Conservation (phyloP, 2,329 filamentous ascomycete species). For the Aschersonia sp. region DNA sequence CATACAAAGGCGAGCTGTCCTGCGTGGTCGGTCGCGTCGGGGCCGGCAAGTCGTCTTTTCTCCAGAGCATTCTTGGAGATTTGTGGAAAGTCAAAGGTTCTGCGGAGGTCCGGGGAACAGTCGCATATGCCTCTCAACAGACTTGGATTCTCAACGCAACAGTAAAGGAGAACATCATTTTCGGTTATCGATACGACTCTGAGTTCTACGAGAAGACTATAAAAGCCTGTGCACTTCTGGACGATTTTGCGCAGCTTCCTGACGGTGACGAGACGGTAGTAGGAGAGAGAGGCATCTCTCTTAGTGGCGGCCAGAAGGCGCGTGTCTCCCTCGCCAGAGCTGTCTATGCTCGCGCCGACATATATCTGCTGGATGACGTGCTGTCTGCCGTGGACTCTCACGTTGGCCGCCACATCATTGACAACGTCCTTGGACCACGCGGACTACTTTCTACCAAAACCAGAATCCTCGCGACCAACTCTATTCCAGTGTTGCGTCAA, state of each 20-base stretch:
- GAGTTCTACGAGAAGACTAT: slow-evolving; percentile 89
- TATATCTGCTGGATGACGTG: slow-evolving; percentile 88
- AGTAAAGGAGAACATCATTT: slow-evolving; percentile 92
- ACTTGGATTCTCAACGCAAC: slow-evolving; percentile 97
- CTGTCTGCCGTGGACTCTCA: slow-evolving; percentile 97
- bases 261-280: slow-evolving; percentile 96
- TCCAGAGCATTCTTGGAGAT: slow-evolving; percentile 80
- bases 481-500: slow-evolving; percentile 79
- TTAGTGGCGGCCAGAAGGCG: slow-evolving; percentile 93
- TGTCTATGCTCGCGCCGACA: slow-evolving; percentile 91
- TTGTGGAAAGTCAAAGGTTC: slow-evolving; percentile 78
- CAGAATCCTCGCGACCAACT: slow-evolving; percentile 85
- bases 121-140: slow-evolving; percentile 86
- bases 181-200: slow-evolving; percentile 87
- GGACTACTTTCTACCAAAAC: slow-evolving; percentile 78
- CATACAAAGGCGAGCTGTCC: slow-evolving; percentile 82
- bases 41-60: slow-evolving; percentile 81
- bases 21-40: slow-evolving; percentile 94
- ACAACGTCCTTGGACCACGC: slow-evolving; percentile 76
- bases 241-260: slow-evolving; percentile 83
- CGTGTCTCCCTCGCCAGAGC: slow-evolving; percentile 82
- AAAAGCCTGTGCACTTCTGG: slow-evolving; percentile 75
- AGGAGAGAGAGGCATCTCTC: slow-evolving; percentile 87
- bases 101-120: slow-evolving; percentile 66
- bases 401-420: slow-evolving; percentile 86